phyloP scores from a whole-genome alignment of 2,329 filamentous ascomycete species.

The Fusarium sororula region DNA sequence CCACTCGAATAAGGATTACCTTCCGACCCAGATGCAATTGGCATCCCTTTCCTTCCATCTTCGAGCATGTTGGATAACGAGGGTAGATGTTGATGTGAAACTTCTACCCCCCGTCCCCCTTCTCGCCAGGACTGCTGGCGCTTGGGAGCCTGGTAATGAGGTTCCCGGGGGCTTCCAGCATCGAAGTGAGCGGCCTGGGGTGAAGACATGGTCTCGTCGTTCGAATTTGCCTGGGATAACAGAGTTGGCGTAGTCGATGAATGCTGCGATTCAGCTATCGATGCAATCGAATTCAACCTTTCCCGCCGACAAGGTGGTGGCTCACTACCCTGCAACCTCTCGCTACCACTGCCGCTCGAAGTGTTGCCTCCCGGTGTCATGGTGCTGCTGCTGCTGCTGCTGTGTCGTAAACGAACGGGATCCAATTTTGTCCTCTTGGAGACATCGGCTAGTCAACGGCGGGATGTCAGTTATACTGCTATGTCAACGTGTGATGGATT shows the following conservation, averaged over 20 bases:
- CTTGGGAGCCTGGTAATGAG: slow-evolving; percentile 40
- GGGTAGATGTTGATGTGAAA: slow-evolving; percentile 50
- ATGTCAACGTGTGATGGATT: background rate
- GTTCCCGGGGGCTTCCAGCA: slow-evolving; percentile 39
- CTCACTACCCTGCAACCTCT: slow-evolving; percentile 59
- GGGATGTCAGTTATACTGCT: slow-evolving; percentile 8
- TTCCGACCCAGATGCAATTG: slow-evolving; percentile 31
- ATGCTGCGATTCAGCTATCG: slow-evolving; percentile 56
- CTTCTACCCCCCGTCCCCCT: slow-evolving; percentile 30
- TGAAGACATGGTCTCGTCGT: slow-evolving; percentile 57
- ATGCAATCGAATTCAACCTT: slow-evolving; percentile 59
- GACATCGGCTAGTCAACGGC: slow-evolving; percentile 46
- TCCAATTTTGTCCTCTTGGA: slow-evolving; percentile 61
- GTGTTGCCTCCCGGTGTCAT: slow-evolving; percentile 49
- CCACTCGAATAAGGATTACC: slow-evolving; percentile 40
- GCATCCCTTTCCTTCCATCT: slow-evolving; percentile 39
- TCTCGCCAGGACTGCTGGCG: slow-evolving; percentile 44
- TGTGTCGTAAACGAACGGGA: slow-evolving; percentile 46
- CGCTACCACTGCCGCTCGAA: slow-evolving; percentile 56
- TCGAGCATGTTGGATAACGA: slow-evolving; percentile 60
- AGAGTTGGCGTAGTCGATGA: slow-evolving; percentile 51
- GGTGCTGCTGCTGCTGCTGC: slow-evolving; percentile 50
- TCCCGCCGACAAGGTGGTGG: slow-evolving; percentile 57
- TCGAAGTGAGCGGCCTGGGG: slow-evolving; percentile 53
- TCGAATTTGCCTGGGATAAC: slow-evolving; percentile 47